Conservation (phyloP, 495 filamentous ascomycete species). For the Xylaria longipes region DNA sequence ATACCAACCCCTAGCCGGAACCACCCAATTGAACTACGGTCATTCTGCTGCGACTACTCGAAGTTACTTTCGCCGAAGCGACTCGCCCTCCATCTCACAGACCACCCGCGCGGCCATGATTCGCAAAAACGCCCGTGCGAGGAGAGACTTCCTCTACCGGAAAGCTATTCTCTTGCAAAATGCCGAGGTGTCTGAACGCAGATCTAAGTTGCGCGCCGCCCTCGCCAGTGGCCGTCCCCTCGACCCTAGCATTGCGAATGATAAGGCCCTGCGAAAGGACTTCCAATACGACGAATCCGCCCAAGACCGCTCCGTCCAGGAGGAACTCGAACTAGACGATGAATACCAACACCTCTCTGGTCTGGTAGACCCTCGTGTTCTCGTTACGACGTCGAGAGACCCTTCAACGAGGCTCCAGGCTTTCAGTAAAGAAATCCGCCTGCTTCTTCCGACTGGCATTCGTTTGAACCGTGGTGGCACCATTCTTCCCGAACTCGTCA, state of each 20-base stretch:
- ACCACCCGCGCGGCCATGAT: conserved; percentile 10
- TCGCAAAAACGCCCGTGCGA: conserved; percentile 78
- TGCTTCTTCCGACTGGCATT: conserved; percentile 89
- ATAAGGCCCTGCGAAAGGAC: conserved; percentile 82
- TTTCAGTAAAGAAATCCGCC: conserved; percentile 94
- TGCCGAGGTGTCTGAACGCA: conserved; percentile 90
- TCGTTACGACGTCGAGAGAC: conserved; percentile 88
- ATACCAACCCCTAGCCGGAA: not conserved
- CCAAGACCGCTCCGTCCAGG: conserved; percentile 64
- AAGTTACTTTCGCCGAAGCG: not conserved
- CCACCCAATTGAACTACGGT: not conserved
- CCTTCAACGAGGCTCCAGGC: conserved; percentile 78
- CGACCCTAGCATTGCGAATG: conserved; percentile 85
- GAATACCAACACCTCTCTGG: conserved; percentile 89
- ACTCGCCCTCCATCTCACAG: not conserved
- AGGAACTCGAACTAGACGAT: conserved; percentile 84
- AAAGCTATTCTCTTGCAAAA: conserved; percentile 70
- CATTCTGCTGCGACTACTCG: not conserved
- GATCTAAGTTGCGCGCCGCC: conserved; percentile 82
- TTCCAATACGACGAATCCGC: conserved; percentile 92
- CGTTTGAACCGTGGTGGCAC: conserved; percentile 86
- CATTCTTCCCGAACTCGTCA: conserved; percentile 82
- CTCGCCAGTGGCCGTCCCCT: conserved; percentile 83
- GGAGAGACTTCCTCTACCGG: conserved; percentile 95
- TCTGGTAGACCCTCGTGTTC: conserved; percentile 77